Base-by-base conservation (phyloP, 768 basidiomycete genomes). In the Tricholoma hemisulphureum region DNA sequence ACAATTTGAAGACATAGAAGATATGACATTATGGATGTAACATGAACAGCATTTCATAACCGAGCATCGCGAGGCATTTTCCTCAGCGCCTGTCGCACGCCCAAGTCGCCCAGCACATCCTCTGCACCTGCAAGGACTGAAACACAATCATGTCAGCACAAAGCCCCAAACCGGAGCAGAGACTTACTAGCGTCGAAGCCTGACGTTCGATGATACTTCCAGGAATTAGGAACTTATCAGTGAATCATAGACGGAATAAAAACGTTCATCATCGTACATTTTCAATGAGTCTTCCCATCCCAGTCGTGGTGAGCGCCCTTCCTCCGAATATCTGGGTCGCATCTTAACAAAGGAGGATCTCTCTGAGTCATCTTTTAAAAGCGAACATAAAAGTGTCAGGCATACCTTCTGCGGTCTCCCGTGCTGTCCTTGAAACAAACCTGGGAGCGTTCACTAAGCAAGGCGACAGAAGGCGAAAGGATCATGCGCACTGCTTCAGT, bases 261-360 rank as follows among this genome's bases (percentile, higher is more conserved):
- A 56, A 60, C 21, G 37, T 21, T 24, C 1, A 32, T 20, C 1
- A 20, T 75, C 85, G 50, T 66, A 90, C 90, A 60, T 89, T 91
- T 71, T 94, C 93, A 57, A 93, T 81, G 43, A 86, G 71, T 71
- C 83, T 87, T 59, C 93, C 93, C 91, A 94, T 91, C 7, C 94
- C 93, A 4, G 91, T 87, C 43, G 81, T 78, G 0, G 95, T 97
- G 62, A 98, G 78, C 23, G 87, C 91, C 18, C 95, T 83, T 16
- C 95, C 95, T 53, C 94, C 95, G 57, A 95, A 96, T 32, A 96
- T 82, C 71, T 91, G 88, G 1, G 88, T 85, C 5, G 91, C 87
- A 59, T 93, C 91, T 78, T 78, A 71, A 53, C n/a, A 45, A 6
- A 13, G 2, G 0, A 18, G 26, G n/a, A n/a, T 49, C n/a, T 28